Evolutionary conservation across 2,329 filamentous ascomycete species (phyloP), one percentile per base, ranked within the genome.

Genomic region (Pestalotiopsis sp.): DNA sequence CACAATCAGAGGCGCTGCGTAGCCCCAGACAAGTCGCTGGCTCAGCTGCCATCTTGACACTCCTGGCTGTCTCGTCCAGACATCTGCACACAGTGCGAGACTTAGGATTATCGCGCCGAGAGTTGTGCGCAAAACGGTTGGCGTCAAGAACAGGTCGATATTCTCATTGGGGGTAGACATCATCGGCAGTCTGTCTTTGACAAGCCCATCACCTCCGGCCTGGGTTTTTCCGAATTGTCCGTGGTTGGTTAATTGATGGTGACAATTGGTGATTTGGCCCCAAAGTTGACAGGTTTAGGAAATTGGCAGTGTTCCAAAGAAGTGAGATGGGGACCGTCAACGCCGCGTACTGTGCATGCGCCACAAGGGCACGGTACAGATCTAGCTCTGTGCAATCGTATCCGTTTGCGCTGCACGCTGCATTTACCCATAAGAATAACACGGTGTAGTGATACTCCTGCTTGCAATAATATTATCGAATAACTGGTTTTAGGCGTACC

Each of bases 1-100:
- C 24, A 40, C 48, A 58, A 61, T 55, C 60, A 69, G 44, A 68
- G 66, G 64, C 14, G 30, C 24, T 38, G 38, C 38, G 38, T 68
- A 68, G 35, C 13, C 39, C 11, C 9, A 14, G 17, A 30, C 40
- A 10, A 22, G 20, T 22, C 35, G 63, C 48, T 44, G 57, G 63
- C n/a, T 11, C 17, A 24, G 24, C 40, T 39, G 35, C 63, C 40
- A 65, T 20, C 14, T 40, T 22, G 63, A 35, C 2, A 24, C 24
- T 52, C 63, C 63, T 11, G 60, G n/a, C 20, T 44, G 38, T 44
- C 10, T 22, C 39, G 11, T 63, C 10, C 4, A 38, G 39, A 56
- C 14, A 35, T 39, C 30, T 20, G 64, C 44, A 17, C 64, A 66
- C 64, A 66, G 64, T 66, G 64, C 55, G 38, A 59, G 56, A 1